Conservation (phyloP, 129 eudicot genomes). For the Pulicaria dysenterica region DNA sequence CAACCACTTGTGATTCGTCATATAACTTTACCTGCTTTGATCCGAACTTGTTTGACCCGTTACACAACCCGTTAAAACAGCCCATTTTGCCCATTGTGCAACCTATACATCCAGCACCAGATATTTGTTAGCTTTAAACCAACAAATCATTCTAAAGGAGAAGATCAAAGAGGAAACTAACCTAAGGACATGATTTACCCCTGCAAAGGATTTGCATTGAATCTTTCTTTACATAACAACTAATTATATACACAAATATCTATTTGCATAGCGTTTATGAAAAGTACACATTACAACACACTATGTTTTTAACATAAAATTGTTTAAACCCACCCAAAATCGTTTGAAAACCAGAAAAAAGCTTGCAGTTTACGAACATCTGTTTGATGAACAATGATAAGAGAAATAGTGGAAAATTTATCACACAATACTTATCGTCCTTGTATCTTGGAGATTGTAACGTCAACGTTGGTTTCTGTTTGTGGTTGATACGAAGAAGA, state of each 20-base stretch:
- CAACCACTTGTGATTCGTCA: neutral
- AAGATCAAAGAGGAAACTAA: no score
- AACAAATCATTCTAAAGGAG: no score
- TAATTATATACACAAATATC: no score
- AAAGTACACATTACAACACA: no score
- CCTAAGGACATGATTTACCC: no score
- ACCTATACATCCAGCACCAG: constrained; percentile 15
- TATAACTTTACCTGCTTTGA: constrained; percentile 7
- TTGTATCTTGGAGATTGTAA: constrained; percentile 35
- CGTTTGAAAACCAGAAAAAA: neutral
- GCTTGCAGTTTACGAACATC: neutral
- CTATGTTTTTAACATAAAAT: neutral
- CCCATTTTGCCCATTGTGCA: constrained; percentile 32
- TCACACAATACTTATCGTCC: constrained; percentile 34
- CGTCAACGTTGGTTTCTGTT: constrained; percentile 30
- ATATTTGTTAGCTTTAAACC: constrained; percentile 7
- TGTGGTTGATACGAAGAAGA: constrained; percentile 38
- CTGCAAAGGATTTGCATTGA: no score
- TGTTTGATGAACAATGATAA: neutral
- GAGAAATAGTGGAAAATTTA: neutral
- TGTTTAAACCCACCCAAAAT: neutral
- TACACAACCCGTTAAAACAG: constrained; percentile 16
- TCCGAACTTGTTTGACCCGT: neutral
- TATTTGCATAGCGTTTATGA: no score
- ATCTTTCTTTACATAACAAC: no score